Base-by-base conservation (phyloP, 768 basidiomycete species). In the Lepiota subincarnata region DNA sequence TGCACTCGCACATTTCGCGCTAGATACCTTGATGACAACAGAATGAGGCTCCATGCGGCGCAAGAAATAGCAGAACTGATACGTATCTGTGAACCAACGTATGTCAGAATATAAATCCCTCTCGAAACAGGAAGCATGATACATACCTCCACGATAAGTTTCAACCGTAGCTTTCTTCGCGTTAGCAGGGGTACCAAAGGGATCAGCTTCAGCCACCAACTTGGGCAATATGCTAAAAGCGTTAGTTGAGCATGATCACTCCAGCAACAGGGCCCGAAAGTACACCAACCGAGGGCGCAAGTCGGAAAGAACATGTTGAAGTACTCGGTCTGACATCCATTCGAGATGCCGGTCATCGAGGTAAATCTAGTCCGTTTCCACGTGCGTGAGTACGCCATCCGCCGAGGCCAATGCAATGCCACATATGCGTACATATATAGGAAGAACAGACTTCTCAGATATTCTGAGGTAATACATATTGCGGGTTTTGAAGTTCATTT, bases 11-110 rank as follows among this genome's bases (percentile, higher is more conserved):
- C 8, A 28, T 35, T 4, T 34, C 8, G 16, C 4, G 45, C 18
- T 16, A 42, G 28, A n/a, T 46, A 88, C 93, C 77, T 96, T 96
- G 60, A 90, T 72, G 6, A 93, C 72, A 1, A 94, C 77, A 0
- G 89, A 83, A 66, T 95, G 90, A 8, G 87, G 79, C 48, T 92
- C 91, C 2, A 82, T 84, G 68, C 84, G 85, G 19, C 91, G 81
- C 59, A 95, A 74, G 70, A 94, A 96, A 66, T 92, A 96, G 44
- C 88, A 92, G 65, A 92, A 93, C 59, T 96, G 93, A 63, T 95
- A 96, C 0, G 79, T 80, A 55, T 89, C 93, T 95, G 64, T 24
- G 22, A 50, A 22, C 16, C 28, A 34, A 36, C 18, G 35, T 42
- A 36, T 37, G 16, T 48, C 40, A 46, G 38, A 31, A 42, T 31